Percentiles rank a stretch among this genome's conserved stretches.
Evolutionary conservation across 2,329 filamentous ascomycete species (phyloP).

Genomic region (Aspergillus glaucus): DNA sequence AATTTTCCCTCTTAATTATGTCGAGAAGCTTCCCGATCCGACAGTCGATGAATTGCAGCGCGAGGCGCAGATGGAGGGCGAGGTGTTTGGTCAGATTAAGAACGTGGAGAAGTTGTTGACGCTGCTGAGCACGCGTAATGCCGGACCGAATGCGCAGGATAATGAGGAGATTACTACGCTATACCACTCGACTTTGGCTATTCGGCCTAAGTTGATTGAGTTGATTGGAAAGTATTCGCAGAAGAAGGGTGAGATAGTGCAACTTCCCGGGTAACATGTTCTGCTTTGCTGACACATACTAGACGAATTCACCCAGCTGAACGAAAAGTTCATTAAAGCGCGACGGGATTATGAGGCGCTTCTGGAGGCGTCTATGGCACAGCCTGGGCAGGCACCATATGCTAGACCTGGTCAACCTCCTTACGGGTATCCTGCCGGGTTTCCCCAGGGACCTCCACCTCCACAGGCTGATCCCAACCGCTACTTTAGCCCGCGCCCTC

Average conservation of each 20-base stretch:
- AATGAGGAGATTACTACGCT: constrained; percentile 91
- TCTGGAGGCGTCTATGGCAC: constrained; percentile 94
- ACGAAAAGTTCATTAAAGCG: constrained; percentile 99
- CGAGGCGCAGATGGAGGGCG: constrained; percentile 89
- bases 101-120: constrained; percentile 80
- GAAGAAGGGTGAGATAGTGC: constrained; percentile 72
- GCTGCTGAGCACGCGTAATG: constrained; percentile 78
- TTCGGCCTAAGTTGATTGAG: constrained; percentile 94
- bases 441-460: constrained; percentile 29
- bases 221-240: constrained; percentile 98
- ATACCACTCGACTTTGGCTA: constrained; percentile 90
- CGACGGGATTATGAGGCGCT: constrained; percentile 92
- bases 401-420: constrained; percentile 49
- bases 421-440: constrained; percentile 30
- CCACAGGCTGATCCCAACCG: constrained; percentile 57
- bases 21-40: constrained; percentile 93
- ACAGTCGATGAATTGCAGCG: constrained; percentile 89
- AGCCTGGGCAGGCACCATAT: constrained; percentile 74
- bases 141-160: constrained; percentile 74
- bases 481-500: constrained; percentile 57
- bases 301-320: constrained; percentile 98
- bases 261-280: not conserved
- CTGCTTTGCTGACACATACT: constrained; percentile 10
- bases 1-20: constrained; percentile 97
- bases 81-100: constrained; percentile 70